Evolutionary conservation across 1,284 basidiomycete species (phyloP), one percentile per base, ranked within the genome.

Genomic region (Marasmius fiardii): DNA sequence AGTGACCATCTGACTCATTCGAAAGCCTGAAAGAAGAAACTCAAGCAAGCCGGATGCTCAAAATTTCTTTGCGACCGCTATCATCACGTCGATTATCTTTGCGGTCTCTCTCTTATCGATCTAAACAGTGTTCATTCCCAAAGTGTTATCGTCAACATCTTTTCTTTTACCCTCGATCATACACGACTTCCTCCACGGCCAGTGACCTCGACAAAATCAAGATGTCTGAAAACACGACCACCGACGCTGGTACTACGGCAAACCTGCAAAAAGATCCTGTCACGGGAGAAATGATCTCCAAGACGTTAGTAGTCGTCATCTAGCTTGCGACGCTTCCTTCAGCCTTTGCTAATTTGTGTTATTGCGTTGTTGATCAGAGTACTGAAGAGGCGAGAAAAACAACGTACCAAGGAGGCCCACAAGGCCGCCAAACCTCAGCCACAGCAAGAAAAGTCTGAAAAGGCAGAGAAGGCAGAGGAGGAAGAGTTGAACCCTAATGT

Each of bases 211-310:
- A n/a, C 20, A 6, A 28, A 48, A 20, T 11, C 24, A 53, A 37
- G 20, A 53, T 53, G 51, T 41, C 51, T 47, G 81, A 85, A 59
- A 62, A 71, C 33, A 65, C 78, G 47, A 77, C 78, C 55, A 75
- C 79, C 1, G 21, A 45, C 26, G 45, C 45, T 24, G 45, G 24
- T 20, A 48, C 45, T 10, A 48, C 45, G 24, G 26, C 45, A 3
- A 48, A 48, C 18, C 45, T 48, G 26, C 89, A 90, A 70, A 86
- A 84, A 76, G 95, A 97, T 72, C 89, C 90, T 44, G 83, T 93
- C 59, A 95, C 95, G 2, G 94, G 93, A 43, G 94, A 97, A 73
- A 83, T 95, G 88, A 86, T 98, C 67, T 95, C 93, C 75, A 98
- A 98, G 84, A 81, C 84, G 93, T 95, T 58, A 64, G 91, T 79